These are phyloP conservation scores for Sedum album DNA, from an alignment of 164 flowering plant species.

Conservation along the genomic window DNA sequence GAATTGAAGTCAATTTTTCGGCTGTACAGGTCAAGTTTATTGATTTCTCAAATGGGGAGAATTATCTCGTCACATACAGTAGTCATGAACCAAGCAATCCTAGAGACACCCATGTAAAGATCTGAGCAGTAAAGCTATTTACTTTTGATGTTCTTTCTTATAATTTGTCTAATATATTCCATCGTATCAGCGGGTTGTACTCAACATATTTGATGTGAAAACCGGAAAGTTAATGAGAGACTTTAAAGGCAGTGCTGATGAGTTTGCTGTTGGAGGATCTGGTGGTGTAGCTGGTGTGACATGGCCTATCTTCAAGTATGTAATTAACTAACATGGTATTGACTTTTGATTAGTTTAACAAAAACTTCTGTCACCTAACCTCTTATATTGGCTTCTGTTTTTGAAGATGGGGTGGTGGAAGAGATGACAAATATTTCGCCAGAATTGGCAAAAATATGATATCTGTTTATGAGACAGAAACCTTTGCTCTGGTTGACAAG, in stretches of 20 bases:
- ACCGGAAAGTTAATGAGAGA: slow-evolving; percentile 88
- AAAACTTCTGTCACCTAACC: neutral
- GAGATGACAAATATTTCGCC: slow-evolving; percentile 86
- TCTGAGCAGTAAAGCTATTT: neutral
- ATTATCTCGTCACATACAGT: slow-evolving; percentile 80
- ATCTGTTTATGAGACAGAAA: slow-evolving; percentile 93
- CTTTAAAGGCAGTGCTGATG: slow-evolving; percentile 95
- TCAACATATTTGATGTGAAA: slow-evolving; percentile 85
- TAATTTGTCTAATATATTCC: neutral
- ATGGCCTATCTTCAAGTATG: slow-evolving; percentile 90
- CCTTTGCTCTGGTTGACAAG: slow-evolving; percentile 86
- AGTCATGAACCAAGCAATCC: slow-evolving; percentile 96
- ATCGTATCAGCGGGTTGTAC: slow-evolving; percentile 54
- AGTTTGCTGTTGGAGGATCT: slow-evolving; percentile 75
- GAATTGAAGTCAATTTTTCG: neutral
- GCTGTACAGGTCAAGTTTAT: slow-evolving; percentile 83
- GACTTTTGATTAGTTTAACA: neutral
- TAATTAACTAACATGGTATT: neutral
- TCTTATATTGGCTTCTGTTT: neutral
- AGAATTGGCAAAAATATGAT: slow-evolving; percentile 81
- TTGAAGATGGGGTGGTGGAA: slow-evolving; percentile 93
- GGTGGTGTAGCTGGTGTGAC: slow-evolving; percentile 82
- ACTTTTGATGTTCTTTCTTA: slow-evolving; percentile 2
- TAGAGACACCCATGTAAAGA: slow-evolving; percentile 78
- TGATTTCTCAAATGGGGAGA: slow-evolving; percentile 96